Percentiles rank a stretch among this genome's conserved stretches.
These are phyloP conservation scores for Batrachochytrium dendrobatidis DNA, from an alignment of 371 early-diverging fungal species.

Conservation along the genomic window DNA sequence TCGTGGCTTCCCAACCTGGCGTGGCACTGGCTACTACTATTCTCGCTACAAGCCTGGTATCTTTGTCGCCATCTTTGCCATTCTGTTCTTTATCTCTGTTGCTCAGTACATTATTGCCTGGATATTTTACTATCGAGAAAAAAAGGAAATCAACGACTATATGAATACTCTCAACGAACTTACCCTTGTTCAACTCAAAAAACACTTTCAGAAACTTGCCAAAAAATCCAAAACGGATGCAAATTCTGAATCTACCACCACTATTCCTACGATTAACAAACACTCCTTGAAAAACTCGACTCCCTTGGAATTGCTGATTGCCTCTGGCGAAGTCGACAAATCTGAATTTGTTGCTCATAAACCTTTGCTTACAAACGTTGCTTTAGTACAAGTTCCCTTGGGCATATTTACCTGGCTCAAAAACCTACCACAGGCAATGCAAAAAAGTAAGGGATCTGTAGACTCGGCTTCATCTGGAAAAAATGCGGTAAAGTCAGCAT, in stretches of 20 bases:
- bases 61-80: conserved; percentile 19
- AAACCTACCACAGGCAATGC: conserved; percentile 3
- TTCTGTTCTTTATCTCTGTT: conserved; percentile 22
- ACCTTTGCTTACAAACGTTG: conserved; percentile 4
- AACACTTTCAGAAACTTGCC: conserved; percentile 4
- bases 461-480: too few relatives aligned
- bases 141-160: conserved; percentile 6
- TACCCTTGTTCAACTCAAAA: conserved; percentile 13
- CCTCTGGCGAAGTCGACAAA: conserved; percentile 1
- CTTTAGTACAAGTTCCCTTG: conserved; percentile 12
- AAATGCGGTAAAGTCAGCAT: too few relatives aligned
- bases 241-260: too few relatives aligned
- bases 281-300: conserved; percentile 13
- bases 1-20: conserved; percentile 27
- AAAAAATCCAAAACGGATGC: not conserved
- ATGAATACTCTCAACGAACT: conserved; percentile 7
- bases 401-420: not conserved
- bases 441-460: too few relatives aligned
- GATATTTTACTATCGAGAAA: conserved; percentile 16
- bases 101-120: conserved; percentile 33
- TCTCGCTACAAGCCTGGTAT: conserved; percentile 34
- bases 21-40: conserved; percentile 36
- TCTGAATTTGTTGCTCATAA: not conserved
- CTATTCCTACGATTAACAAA: not conserved
- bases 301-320: conserved; percentile 8